Conservation (phyloP, 192 early-diverging fungal species). For the Coemansia sp. region DNA sequence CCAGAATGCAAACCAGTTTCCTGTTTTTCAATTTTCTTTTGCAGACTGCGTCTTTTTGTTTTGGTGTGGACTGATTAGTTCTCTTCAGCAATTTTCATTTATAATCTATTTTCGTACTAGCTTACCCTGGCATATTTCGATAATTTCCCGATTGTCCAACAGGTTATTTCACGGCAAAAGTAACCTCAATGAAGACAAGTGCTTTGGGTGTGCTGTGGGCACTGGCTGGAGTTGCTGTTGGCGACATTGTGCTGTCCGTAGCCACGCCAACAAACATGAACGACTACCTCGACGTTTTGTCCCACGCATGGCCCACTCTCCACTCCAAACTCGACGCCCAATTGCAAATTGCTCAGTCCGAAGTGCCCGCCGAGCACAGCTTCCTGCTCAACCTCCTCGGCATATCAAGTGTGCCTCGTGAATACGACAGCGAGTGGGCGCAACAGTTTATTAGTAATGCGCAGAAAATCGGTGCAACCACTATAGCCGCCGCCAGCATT, state of each 20-base stretch:
- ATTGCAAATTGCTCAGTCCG: constrained; percentile 17
- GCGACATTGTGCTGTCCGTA: constrained; percentile 43
- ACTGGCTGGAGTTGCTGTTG: constrained; percentile 10
- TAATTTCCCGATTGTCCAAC: neutral
- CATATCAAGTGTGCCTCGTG: constrained; percentile 26
- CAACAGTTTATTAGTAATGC: constrained; percentile 27
- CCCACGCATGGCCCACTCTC: constrained; percentile 36
- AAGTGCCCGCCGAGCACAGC: constrained; percentile 44
- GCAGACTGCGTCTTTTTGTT: too few species aligned
- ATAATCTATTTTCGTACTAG: too few species aligned
- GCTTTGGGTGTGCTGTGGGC: neutral
- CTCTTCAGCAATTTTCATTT: too few species aligned
- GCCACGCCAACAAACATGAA: constrained; percentile 25
- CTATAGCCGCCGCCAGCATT: constrained; percentile 28
- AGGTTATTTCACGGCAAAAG: neutral
- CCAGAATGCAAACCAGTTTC: too few species aligned
- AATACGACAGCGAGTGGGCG: constrained; percentile 32
- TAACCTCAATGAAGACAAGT: neutral
- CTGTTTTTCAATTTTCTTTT: too few species aligned
- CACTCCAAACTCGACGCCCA: constrained; percentile 28
- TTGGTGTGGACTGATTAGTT: too few species aligned
- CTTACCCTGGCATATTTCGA: too few species aligned
- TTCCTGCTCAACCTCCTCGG: constrained; percentile 28
- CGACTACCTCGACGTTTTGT: constrained; percentile 34
- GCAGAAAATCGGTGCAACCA: constrained; percentile 35